Evolutionary conservation across 345 rosid genomes (phyloP), one percentile per base, ranked within the genome.

Genomic region (Ricinus communis): DNA sequence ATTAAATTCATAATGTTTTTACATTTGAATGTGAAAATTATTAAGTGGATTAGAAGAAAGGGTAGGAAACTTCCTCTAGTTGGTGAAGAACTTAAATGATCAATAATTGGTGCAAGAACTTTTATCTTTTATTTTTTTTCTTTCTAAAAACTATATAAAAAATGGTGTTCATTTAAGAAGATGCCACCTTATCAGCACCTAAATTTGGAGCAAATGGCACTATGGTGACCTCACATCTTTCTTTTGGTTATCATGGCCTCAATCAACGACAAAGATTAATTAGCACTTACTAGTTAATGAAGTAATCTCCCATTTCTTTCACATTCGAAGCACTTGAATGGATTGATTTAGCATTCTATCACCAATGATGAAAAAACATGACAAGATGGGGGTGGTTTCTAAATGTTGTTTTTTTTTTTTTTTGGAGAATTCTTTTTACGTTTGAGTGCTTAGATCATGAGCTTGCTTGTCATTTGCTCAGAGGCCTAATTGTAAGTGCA

Each of bases 181-280:
- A 80, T 77, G 74, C 81, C 62, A 57, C 71, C 69, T 75, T 64
- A 69, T 47, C 69, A 57, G 22, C 73, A 68, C 47, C 31, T 1
- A 52, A 58, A 70, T 12, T 61, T 45, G 73, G 67, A 70, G 75
- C 78, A 77, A 64, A 66, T 74, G 77, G 76, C 74, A 66, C 41
- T 53, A 27, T 41, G 33, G 49, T 65, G 51, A 27, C 50, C 69
- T 51, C 51, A 36, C 31, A 52, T 59, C 43, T 27, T 68, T 52
- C 68, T 74, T 74, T 68, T 62, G 36, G 60, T 52, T 72, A 24
- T 65, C 41, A 63, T 74, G 79, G 73, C 70, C 83, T 68, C 78
- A 50, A 80, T 77, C 66, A 49, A 82, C 72, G 62, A 76, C 63
- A 41, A 51, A 52, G 25, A 57, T 63, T 60, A 28, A 50, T 3